Conservation (phyloP, 2,329 filamentous ascomycete genomes). For the Fonsecaea multimorphosa region DNA sequence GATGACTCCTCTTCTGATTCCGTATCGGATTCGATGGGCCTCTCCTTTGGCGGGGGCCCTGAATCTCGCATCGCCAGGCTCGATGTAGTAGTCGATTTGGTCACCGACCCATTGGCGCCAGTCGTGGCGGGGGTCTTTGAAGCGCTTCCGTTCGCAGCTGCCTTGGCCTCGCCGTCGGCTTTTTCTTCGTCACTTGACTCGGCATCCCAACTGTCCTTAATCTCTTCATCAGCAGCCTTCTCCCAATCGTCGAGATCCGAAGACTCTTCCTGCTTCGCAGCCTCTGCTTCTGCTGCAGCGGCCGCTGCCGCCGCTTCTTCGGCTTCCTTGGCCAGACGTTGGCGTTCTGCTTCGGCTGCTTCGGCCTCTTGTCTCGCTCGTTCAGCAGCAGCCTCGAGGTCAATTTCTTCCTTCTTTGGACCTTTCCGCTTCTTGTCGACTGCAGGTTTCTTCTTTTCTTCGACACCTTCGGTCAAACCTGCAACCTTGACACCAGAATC, state of each 20-base stretch:
- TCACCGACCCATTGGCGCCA: slow-evolving; percentile 17
- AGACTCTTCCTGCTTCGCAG: slow-evolving; percentile 65
- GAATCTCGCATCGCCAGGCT: slow-evolving; percentile 23
- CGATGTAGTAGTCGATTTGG: slow-evolving; percentile 20
- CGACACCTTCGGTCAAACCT: slow-evolving; percentile 54
- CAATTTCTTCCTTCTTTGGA: slow-evolving; percentile 65
- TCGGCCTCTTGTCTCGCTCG: slow-evolving; percentile 54
- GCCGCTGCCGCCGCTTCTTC: slow-evolving; percentile 80
- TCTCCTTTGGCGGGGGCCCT: slow-evolving; percentile 28
- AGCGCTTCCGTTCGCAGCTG: slow-evolving; percentile 15
- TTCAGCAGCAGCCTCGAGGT: slow-evolving; percentile 57
- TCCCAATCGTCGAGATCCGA: slow-evolving; percentile 80
- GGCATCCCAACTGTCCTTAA: slow-evolving; percentile 96
- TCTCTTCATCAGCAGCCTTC: slow-evolving; percentile 72
- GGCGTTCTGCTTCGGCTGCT: slow-evolving; percentile 61
- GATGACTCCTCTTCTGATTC: slow-evolving; percentile 69
- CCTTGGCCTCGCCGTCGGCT: slow-evolving; percentile 8
- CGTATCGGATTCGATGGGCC: slow-evolving; percentile 50
- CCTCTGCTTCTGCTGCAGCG: slow-evolving; percentile 59
- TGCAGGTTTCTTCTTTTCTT: slow-evolving; percentile 76
- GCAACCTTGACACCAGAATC: slow-evolving; percentile 55
- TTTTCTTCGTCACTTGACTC: slow-evolving; percentile 72
- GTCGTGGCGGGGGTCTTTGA: slow-evolving; percentile 2
- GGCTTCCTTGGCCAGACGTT: slow-evolving; percentile 70
- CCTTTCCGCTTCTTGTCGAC: slow-evolving; percentile 75